These are phyloP conservation scores for Colletotrichum tanaceti DNA, from an alignment of 2,329 filamentous ascomycete species.

Conservation along the genomic window DNA sequence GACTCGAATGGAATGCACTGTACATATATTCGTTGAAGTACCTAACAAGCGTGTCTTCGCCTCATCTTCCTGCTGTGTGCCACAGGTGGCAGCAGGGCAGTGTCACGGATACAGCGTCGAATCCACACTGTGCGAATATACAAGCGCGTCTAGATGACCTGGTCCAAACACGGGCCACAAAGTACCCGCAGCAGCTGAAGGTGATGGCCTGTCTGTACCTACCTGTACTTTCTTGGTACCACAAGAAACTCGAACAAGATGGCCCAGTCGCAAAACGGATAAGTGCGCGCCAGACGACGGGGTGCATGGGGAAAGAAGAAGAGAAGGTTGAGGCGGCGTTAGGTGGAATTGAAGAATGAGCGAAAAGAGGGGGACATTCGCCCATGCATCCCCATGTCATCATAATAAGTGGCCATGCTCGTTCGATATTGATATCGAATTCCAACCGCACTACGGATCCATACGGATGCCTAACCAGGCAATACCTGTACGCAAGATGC, in stretches of 20 bases:
- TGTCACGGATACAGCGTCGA: conserved; percentile 37
- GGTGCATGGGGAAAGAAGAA: background rate
- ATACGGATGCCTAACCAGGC: too few species aligned
- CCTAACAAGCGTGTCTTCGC: conserved; percentile 2
- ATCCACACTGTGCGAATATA: conserved; percentile 25
- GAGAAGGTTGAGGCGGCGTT: background rate
- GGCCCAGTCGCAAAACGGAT: background rate
- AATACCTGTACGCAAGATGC: conserved; percentile 7
- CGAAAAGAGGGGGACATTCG: conserved; percentile 2
- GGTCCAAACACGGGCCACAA: background rate
- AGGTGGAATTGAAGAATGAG: conserved; percentile 3
- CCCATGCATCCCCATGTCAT: conserved; percentile 22
- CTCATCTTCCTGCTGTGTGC: conserved; percentile 28
- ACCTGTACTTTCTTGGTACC: background rate
- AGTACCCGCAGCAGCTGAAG: conserved; percentile 4
- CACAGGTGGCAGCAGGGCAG: conserved; percentile 20
- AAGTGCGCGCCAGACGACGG: background rate
- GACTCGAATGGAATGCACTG: conserved; percentile 3
- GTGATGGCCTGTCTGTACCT: conserved; percentile 1
- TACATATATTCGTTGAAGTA: conserved; percentile 4
- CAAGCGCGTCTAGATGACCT: background rate
- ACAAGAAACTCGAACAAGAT: background rate
- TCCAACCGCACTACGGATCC: conserved; percentile 4
- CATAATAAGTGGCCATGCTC: conserved; percentile 30
- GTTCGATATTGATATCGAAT: conserved; percentile 33